Evolutionary conservation across 805 yeast species (phyloP).

Genomic region (Suhomyces sp.): DNA sequence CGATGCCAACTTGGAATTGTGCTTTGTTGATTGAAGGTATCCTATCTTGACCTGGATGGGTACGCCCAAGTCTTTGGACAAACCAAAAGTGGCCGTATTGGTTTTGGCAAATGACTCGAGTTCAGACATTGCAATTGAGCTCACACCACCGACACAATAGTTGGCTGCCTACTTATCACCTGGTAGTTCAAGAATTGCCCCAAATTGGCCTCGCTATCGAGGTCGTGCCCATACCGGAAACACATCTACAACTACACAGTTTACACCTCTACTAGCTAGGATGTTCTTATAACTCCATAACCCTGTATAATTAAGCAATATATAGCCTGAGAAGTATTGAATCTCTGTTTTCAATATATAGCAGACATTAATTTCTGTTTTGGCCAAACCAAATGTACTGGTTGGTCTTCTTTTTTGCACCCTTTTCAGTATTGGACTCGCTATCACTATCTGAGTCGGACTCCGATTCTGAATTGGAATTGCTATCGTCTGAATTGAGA

Average conservation of each 20-base stretch:
- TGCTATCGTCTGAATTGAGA: conserved; percentile 18
- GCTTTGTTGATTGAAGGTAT: conserved; percentile 21
- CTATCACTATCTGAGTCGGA: conserved; percentile 2
- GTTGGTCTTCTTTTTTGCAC: conserved; percentile 10
- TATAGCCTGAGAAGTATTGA: no score
- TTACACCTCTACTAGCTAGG: not conserved
- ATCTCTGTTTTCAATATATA: not conserved
- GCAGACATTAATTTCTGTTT: conserved; percentile 7
- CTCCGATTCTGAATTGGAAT: conserved; percentile 7
- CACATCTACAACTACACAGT: not conserved
- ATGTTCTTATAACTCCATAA: not conserved
- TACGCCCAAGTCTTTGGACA: conserved; percentile 34
- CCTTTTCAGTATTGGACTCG: conserved; percentile 11
- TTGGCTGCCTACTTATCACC: not conserved
- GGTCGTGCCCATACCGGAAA: not conserved
- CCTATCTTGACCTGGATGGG: conserved; percentile 35
- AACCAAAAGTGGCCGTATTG: conserved; percentile 35
- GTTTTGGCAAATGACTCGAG: conserved; percentile 8
- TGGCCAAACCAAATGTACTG: conserved; percentile 40
- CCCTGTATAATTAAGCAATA: not conserved
- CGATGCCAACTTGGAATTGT: conserved; percentile 14
- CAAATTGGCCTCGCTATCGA: not conserved
- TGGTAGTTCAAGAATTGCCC: not conserved
- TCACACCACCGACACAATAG: not conserved
- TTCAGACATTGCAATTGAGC: not conserved